phyloP scores from a whole-genome alignment of 148 eudicot species.

The Rhododendron henanense region DNA sequence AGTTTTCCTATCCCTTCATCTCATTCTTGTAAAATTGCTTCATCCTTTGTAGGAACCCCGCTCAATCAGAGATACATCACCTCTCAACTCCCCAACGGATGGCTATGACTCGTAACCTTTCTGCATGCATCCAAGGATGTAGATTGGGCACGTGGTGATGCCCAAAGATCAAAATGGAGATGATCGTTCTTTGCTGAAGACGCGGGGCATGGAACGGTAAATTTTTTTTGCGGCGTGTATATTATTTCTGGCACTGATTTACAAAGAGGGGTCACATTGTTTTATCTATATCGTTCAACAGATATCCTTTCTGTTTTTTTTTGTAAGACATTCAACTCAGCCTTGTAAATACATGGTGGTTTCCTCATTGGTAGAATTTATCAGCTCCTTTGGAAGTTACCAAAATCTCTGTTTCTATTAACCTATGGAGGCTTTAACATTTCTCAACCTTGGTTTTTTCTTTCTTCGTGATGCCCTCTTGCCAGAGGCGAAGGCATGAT shows the following conservation, averaged over 20 bases:
- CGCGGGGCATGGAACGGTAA: neutral
- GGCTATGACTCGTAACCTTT: neutral
- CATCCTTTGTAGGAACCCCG: constrained; percentile 38
- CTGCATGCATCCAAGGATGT: neutral
- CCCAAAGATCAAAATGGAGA: neutral
- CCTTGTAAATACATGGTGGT: constrained; percentile 10
- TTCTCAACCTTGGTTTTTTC: neutral
- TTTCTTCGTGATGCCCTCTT: neutral
- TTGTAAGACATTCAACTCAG: neutral
- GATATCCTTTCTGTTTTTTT: neutral
- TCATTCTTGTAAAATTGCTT: neutral
- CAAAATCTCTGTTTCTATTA: neutral
- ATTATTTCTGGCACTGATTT: neutral
- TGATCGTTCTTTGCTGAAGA: constrained; percentile 1
- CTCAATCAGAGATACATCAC: constrained; percentile 34
- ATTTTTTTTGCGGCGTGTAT: constrained; percentile 15
- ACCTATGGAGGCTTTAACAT: neutral
- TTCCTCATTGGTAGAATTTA: neutral
- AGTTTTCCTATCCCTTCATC: neutral
- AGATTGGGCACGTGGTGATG: constrained; percentile 5
- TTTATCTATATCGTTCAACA: constrained; percentile 3
- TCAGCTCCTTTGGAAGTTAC: neutral
- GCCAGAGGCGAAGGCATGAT: neutral
- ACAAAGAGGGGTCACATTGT: neutral
- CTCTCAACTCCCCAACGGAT: constrained; percentile 15